Conservation (phyloP, 177 flowering plant genomes). For the Telopea speciosissima region DNA sequence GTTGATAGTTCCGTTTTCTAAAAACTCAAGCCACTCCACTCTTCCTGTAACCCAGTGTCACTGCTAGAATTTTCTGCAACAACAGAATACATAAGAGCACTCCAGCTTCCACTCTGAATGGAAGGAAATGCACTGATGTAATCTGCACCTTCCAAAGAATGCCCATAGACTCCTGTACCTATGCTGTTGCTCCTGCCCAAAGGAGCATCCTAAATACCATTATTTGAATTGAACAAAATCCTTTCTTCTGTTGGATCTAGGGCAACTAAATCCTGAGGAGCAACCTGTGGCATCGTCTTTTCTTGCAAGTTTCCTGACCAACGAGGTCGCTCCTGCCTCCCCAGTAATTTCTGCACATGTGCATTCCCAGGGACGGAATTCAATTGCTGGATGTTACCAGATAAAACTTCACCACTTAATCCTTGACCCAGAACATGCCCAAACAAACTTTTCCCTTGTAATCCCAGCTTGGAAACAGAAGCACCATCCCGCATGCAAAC, state of each 20-base stretch:
- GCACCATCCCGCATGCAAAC: constrained; percentile 27
- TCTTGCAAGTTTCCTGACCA: constrained; percentile 23
- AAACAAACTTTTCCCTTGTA: no score
- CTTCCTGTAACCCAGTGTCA: no score
- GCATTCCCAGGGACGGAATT: constrained; percentile 25
- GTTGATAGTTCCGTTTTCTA: no score
- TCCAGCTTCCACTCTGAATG: constrained; percentile 75
- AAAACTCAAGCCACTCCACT: no score
- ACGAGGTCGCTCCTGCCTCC: constrained; percentile 31
- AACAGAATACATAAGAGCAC: constrained; percentile 92
- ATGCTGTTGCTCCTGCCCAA: constrained; percentile 26
- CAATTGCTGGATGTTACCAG: no score
- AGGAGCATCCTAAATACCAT: constrained; percentile 44
- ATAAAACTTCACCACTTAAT: no score
- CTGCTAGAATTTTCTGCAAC: no score
- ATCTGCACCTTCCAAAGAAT: constrained; percentile 32
- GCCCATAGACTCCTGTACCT: constrained; percentile 32
- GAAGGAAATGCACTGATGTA: constrained; percentile 37
- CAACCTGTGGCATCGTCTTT: constrained; percentile 21
- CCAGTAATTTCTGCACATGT: constrained; percentile 26
- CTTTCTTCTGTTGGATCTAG: no score
- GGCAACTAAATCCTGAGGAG: constrained; percentile 34
- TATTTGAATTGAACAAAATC: constrained; percentile 53
- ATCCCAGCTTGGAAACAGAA: constrained; percentile 29
- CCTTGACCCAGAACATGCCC: no score